Conservation (phyloP, 2,329 filamentous ascomycete species). For the Cladophialophora exuberans region DNA sequence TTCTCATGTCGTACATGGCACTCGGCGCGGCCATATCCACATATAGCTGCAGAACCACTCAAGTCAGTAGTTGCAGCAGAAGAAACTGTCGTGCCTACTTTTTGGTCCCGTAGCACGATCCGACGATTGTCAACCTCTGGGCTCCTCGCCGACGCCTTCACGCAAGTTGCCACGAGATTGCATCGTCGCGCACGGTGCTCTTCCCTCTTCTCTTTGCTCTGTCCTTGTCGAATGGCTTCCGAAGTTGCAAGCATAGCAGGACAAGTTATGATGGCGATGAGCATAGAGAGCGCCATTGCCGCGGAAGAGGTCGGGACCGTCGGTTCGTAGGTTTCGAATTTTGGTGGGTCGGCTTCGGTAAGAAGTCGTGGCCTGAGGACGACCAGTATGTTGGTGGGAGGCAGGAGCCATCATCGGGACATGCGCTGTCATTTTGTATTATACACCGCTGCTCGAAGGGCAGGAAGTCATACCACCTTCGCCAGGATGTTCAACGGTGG, state of each 20-base stretch:
- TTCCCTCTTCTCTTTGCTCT: conserved; percentile 53
- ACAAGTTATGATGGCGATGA: conserved; percentile 46
- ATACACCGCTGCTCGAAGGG: not conserved
- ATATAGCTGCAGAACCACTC: not conserved
- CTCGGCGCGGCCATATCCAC: not conserved
- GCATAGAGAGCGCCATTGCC: conserved; percentile 48
- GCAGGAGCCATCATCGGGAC: too few relatives aligned
- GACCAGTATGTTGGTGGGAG: too few relatives aligned
- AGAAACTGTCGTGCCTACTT: conserved; percentile 36
- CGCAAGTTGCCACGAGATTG: conserved; percentile 53
- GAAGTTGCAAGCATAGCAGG: conserved; percentile 53
- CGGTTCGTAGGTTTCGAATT: not conserved
- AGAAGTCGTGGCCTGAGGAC: too few relatives aligned
- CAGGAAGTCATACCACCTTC: not conserved
- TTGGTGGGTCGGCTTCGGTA: not conserved
- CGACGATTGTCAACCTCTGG: conserved; percentile 49
- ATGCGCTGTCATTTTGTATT: conserved; percentile 1
- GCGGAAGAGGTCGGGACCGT: not conserved
- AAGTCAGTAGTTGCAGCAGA: not conserved
- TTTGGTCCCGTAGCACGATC: conserved; percentile 51
- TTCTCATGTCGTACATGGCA: not conserved
- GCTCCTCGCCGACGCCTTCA: conserved; percentile 49
- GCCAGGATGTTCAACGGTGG: not conserved
- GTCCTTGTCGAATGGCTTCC: conserved; percentile 55
- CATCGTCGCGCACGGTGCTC: conserved; percentile 55